These are phyloP conservation scores for Cyclotella distinguenda DNA, from an alignment of 108 stramenopile species.

Conservation along the genomic window DNA sequence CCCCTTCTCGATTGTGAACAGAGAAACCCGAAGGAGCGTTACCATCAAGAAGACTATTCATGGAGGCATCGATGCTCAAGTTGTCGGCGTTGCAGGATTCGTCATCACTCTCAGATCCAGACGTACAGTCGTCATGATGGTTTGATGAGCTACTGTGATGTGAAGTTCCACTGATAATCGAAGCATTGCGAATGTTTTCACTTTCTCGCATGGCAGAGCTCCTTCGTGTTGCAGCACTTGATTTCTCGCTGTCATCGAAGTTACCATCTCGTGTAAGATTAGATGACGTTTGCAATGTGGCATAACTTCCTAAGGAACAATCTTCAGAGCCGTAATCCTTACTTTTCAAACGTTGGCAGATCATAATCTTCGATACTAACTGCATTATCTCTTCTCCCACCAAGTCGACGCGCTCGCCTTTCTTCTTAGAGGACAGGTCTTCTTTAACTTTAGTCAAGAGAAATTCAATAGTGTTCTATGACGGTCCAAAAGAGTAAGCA, in stretches of 20 bases:
- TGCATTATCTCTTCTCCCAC: slow-evolving; percentile 21
- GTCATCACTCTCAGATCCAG: slow-evolving; percentile 8
- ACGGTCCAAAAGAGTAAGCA: no score
- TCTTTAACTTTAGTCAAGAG: slow-evolving; percentile 9
- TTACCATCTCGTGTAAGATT: no score
- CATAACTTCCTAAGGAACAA: neutral
- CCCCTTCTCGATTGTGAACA: neutral
- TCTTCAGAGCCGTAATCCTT: neutral
- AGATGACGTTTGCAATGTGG: no score
- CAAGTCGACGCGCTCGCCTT: neutral
- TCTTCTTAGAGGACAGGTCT: neutral
- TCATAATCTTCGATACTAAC: slow-evolving; percentile 23
- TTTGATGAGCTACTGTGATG: neutral
- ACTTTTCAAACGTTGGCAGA: slow-evolving; percentile 1
- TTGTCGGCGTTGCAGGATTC: neutral
- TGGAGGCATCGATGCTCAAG: slow-evolving; percentile 4
- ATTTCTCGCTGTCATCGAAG: neutral
- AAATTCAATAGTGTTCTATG: slow-evolving; percentile 7
- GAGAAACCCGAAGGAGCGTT: neutral
- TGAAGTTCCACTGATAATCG: neutral
- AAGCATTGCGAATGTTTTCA: neutral
- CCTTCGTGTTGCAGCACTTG: neutral
- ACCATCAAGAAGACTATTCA: slow-evolving; percentile 3
- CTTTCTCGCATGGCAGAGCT: slow-evolving; percentile 1
- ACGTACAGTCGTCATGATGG: neutral